Conservation (phyloP, 2,329 filamentous ascomycete species). For the Pseudonectria buxi region DNA sequence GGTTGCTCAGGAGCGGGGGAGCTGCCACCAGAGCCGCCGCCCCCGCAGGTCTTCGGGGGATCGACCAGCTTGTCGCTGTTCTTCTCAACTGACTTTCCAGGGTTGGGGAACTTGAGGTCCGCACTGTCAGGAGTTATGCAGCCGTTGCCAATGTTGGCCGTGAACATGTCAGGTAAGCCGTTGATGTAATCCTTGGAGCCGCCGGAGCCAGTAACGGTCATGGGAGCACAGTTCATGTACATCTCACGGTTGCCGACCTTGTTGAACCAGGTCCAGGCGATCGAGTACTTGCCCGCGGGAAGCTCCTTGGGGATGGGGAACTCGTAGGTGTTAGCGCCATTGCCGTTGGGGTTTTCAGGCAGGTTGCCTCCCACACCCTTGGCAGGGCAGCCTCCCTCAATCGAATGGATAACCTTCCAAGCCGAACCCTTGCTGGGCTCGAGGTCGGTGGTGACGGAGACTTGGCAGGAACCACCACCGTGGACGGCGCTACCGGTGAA, state of each 20-base stretch:
- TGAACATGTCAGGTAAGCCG: slow-evolving; percentile 63
- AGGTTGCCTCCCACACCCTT: slow-evolving; percentile 51
- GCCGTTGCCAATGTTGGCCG: slow-evolving; percentile 54
- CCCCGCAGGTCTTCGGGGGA: no score
- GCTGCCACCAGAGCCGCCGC: slow-evolving; percentile 20
- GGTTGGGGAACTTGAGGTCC: slow-evolving; percentile 55
- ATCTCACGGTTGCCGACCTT: slow-evolving; percentile 87
- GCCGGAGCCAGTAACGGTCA: slow-evolving; percentile 53
- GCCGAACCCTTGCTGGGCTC: slow-evolving; percentile 57
- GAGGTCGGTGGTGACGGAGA: slow-evolving; percentile 75
- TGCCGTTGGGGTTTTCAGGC: slow-evolving; percentile 35
- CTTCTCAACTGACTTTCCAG: slow-evolving; percentile 49
- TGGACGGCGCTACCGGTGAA: slow-evolving; percentile 73
- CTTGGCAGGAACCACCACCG: slow-evolving; percentile 87
- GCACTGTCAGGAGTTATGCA: slow-evolving; percentile 45
- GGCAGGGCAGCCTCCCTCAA: slow-evolving; percentile 77
- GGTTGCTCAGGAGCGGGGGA: slow-evolving; percentile 14
- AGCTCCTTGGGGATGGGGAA: slow-evolving; percentile 68
- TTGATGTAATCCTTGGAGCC: slow-evolving; percentile 48
- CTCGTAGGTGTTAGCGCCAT: slow-evolving; percentile 51
- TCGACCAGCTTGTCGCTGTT: no score
- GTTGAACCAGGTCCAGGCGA: slow-evolving; percentile 97
- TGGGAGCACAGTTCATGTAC: slow-evolving; percentile 92
- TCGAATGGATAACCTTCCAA: slow-evolving; percentile 88
- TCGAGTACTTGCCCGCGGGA: slow-evolving; percentile 66